phyloP scores from a whole-genome alignment of 345 rosid species.

The Camelina hispida region DNA sequence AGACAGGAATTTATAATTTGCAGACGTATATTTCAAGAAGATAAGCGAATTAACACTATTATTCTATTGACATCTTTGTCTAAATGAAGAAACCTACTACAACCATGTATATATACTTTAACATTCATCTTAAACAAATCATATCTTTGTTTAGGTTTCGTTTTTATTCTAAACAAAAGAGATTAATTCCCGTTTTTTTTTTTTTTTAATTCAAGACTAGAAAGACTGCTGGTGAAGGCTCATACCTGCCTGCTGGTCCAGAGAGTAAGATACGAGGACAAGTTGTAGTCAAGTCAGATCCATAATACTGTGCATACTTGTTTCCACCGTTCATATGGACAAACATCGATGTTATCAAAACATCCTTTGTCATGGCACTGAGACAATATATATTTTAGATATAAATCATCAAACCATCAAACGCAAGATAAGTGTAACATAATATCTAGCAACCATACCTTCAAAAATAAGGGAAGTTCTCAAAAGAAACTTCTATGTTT shows the following conservation, averaged over 20 bases:
- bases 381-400: constrained; percentile 30
- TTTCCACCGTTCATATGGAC: constrained; percentile 78
- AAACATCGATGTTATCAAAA: constrained; percentile 75
- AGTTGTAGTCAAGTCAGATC: constrained; percentile 72
- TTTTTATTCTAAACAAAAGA: too few relatives aligned
- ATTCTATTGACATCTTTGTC: too few relatives aligned
- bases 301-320: constrained; percentile 69
- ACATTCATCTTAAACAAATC: too few relatives aligned
- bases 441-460: constrained; percentile 59
- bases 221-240: constrained; percentile 5
- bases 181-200: too few relatives aligned
- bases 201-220: neutral
- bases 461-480: constrained; percentile 79
- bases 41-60: too few relatives aligned
- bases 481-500: constrained; percentile 74
- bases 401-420: constrained; percentile 27
- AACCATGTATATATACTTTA: too few relatives aligned
- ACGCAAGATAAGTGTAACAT: constrained; percentile 25
- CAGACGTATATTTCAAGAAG: too few relatives aligned
- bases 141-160: too few relatives aligned
- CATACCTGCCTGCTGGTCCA: constrained; percentile 98
- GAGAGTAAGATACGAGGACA: constrained; percentile 90
- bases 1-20: too few relatives aligned
- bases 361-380: constrained; percentile 91
- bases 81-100: too few relatives aligned